These are phyloP conservation scores for Polymyxa betae DNA, from an alignment of 208 protist species.

Conservation along the genomic window DNA sequence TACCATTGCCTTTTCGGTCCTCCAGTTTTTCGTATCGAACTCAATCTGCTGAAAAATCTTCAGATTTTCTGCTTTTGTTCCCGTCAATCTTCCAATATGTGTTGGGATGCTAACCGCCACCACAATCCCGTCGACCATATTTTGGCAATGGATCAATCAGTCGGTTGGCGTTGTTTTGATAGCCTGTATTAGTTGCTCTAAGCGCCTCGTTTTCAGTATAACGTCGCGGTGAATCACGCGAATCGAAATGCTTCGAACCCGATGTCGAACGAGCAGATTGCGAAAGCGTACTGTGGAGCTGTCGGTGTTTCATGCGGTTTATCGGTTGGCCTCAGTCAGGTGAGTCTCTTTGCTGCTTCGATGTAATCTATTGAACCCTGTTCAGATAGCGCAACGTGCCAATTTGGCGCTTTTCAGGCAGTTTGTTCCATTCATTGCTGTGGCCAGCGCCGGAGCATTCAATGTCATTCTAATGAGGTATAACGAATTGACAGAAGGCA, in stretches of 20 bases:
- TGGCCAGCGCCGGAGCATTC: constrained; percentile 23
- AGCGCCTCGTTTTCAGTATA: neutral
- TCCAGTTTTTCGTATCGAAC: neutral
- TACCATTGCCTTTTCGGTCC: constrained; percentile 24
- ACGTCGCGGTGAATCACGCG: constrained; percentile 36
- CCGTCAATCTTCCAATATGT: constrained; percentile 35
- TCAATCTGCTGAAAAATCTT: neutral
- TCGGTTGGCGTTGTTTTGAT: neutral
- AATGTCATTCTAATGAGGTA: neutral
- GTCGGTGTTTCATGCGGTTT: constrained; percentile 13
- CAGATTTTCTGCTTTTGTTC: constrained; percentile 41
- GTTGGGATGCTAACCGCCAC: constrained; percentile 33
- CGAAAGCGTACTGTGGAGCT: constrained; percentile 10
- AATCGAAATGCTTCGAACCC: constrained; percentile 45
- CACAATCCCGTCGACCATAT: neutral
- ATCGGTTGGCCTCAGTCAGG: constrained; percentile 45
- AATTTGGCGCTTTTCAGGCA: neutral
- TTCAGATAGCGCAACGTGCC: neutral
- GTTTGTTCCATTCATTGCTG: constrained; percentile 35
- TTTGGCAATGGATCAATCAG: constrained; percentile 52
- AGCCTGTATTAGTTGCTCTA: neutral
- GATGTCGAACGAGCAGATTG: constrained; percentile 50
- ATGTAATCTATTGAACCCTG: neutral
- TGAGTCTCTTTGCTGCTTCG: neutral
- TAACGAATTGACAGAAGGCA: constrained; percentile 29